Base-by-base conservation (phyloP, 257 asterid genomes). In the Solanum ossicruentum region DNA sequence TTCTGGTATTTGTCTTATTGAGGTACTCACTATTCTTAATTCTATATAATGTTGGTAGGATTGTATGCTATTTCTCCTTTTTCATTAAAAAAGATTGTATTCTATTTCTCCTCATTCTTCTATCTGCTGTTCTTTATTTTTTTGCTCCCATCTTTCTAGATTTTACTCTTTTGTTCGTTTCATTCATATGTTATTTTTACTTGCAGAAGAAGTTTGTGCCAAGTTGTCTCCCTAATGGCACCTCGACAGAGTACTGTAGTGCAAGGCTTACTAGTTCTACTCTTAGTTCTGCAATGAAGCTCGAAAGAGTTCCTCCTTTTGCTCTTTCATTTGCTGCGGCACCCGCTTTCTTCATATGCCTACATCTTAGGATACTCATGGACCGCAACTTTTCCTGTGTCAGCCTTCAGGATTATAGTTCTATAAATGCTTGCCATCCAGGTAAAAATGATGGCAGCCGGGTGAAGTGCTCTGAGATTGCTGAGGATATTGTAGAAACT, bases 281-380 rank as follows among this genome's bases (percentile, higher is more conserved):
- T 84, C 85, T 86, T 87, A 82, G 80, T 82, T 87, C 88, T 85
- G 85, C 92, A 73, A 67, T 84, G 70, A 89, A 87, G 88, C 90
- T 63, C 2, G 87, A 91, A 83, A 87, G 83, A 54, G 71, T 87
- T 86, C 91, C 91, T 73, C 83, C 85, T 84, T 89, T 89, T 90
- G 88, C 92, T 87, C 72, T 90, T 85, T 84, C 93, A 69, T 92
- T 88, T 87, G 47, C 91, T 58, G 91, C 89, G 18, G 92, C 92
- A 10, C 96, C 94, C 18, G 87, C 90, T n/a, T 85, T 85, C 84
- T 90, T 90, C 72, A 87, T 87, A 75, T 80, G 86, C 65, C 83
- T 90, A 85, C 93, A 90, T 84, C 90, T 90, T 80, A 75, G 86
- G 85, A 71, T 88, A 83, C 88, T 90, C 84, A 87, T 87, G 90